Conservation (phyloP, 1,139 yeast species). For the Starmera stellimalicola region DNA sequence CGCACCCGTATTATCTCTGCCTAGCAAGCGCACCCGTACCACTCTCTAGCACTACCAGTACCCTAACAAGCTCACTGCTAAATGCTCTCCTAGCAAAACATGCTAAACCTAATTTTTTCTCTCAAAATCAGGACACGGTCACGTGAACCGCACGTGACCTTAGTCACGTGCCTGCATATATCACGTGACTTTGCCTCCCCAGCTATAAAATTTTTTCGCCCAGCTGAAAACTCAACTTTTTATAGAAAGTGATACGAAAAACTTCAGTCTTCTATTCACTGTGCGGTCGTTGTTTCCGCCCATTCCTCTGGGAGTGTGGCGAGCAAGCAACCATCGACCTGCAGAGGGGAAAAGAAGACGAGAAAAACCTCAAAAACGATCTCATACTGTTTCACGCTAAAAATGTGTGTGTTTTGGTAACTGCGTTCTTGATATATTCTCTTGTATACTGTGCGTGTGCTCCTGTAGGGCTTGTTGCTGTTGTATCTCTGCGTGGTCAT, state of each 20-base stretch:
- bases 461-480: not conserved
- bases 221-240: constrained; percentile 15
- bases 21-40: no score
- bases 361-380: constrained; percentile 31
- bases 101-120: no score
- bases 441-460: not conserved
- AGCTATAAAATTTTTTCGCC: constrained; percentile 5
- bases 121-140: no score
- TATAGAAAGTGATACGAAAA: constrained; percentile 35
- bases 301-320: no score
- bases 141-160: no score
- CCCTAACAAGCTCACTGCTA: no score
- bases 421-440: constrained; percentile 32
- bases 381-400: constrained; percentile 27
- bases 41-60: no score
- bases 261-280: constrained; percentile 44
- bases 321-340: no score
- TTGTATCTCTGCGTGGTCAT: not conserved
- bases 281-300: constrained; percentile 36
- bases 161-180: no score
- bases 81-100: no score
- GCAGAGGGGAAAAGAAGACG: constrained; percentile 37
- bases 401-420: constrained; percentile 23
- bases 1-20: no score
- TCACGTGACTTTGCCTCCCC: no score